Conservation (phyloP, 2,329 filamentous ascomycete species). For the Neonectria sp. region DNA sequence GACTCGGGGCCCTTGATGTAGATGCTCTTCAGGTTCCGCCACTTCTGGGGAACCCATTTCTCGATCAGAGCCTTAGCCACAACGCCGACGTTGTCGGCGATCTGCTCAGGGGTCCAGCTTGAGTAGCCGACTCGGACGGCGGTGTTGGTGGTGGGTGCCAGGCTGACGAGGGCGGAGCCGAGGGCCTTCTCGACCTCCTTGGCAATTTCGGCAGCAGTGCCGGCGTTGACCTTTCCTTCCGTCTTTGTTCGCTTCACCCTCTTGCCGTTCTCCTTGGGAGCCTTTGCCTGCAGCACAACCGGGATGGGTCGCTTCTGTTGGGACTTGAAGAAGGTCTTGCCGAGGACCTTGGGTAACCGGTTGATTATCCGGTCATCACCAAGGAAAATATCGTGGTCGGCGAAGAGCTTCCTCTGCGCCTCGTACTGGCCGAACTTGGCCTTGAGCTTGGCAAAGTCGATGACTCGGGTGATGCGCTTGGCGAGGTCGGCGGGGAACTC, state of each 20-base stretch:
- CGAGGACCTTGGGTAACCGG: slow-evolving; percentile 81
- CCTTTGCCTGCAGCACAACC: slow-evolving; percentile 76
- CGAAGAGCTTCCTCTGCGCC: slow-evolving; percentile 83
- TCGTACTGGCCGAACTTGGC: slow-evolving; percentile 93
- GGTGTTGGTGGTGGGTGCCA: slow-evolving; percentile 84
- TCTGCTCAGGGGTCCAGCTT: slow-evolving; percentile 79
- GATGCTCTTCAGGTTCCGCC: slow-evolving; percentile 86
- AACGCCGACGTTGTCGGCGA: slow-evolving; percentile 85
- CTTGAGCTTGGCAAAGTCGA: slow-evolving; percentile 85
- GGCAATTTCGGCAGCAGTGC: slow-evolving; percentile 77
- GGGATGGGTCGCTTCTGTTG: slow-evolving; percentile 90
- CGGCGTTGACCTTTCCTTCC: slow-evolving; percentile 58
- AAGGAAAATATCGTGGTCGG: slow-evolving; percentile 93
- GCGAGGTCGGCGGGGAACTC: slow-evolving; percentile 78
- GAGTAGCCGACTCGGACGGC: slow-evolving; percentile 85
- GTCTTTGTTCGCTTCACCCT: slow-evolving; percentile 67
- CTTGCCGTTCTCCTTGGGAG: slow-evolving; percentile 73
- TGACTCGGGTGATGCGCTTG: slow-evolving; percentile 80
- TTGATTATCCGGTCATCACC: slow-evolving; percentile 89
- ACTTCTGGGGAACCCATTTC: slow-evolving; percentile 87
- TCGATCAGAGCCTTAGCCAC: slow-evolving; percentile 80
- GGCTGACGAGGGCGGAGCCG: slow-evolving; percentile 82
- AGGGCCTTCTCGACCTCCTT: slow-evolving; percentile 87
- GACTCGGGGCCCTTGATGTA: slow-evolving; percentile 95
- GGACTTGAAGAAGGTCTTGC: slow-evolving; percentile 93